Evolutionary conservation across 1,284 basidiomycete genomes (phyloP).

Genomic region (Melanopsichium pennsylvanicum): DNA sequence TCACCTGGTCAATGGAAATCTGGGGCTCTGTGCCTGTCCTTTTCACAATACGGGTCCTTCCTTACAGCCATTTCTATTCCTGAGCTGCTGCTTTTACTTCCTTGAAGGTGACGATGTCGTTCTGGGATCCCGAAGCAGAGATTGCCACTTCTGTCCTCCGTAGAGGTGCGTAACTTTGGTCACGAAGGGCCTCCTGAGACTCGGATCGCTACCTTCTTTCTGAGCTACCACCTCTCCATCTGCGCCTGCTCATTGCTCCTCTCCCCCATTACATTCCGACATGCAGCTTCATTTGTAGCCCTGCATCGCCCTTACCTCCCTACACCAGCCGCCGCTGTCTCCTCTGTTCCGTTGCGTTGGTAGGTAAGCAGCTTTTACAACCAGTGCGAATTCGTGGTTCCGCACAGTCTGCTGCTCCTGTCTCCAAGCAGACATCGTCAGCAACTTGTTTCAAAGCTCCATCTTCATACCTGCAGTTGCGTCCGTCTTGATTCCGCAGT

Average conservation of each 20-base stretch:
- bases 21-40: not conserved
- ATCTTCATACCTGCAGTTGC: no score
- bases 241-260: not conserved
- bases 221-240: not conserved
- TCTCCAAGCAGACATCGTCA: no score
- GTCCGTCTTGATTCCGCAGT: no score
- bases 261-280: not conserved
- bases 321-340: not conserved
- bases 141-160: no score
- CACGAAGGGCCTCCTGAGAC: not conserved
- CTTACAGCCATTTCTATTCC: not conserved
- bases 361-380: not conserved
- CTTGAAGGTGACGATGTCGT: not conserved
- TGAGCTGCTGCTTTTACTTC: not conserved
- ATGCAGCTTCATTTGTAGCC: slow-evolving; percentile 2
- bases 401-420: no score
- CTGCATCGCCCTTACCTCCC: slow-evolving; percentile 1
- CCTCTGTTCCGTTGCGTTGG: not conserved
- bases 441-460: no score
- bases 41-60: not conserved
- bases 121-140: not conserved
- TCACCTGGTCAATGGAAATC: not conserved
- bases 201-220: not conserved
- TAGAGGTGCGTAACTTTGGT: no score
- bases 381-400: no score